Evolutionary conservation across 257 asterid species (phyloP).

Genomic region (Jacaranda copaia): DNA sequence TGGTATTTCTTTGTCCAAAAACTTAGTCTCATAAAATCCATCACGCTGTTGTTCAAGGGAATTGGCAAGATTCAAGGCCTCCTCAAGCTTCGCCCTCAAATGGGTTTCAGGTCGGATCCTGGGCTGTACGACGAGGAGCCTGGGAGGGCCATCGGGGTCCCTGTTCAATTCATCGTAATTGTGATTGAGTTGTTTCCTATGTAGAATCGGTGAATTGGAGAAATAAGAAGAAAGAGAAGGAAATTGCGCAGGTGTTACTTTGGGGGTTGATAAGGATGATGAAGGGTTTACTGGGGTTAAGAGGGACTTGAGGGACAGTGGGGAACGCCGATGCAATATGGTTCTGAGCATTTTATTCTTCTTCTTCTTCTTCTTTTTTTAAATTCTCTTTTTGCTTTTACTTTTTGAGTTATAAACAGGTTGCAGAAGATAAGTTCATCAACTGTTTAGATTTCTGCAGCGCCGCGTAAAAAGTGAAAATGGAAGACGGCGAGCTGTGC

Average conservation of each 20-base stretch:
- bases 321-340: constrained; percentile 34
- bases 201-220: constrained; percentile 46
- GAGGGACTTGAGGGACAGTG: constrained; percentile 30
- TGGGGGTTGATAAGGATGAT: constrained; percentile 16
- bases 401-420: neutral
- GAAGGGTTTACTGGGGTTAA: constrained; percentile 39
- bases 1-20: constrained; percentile 65
- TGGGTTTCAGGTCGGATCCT: constrained; percentile 74
- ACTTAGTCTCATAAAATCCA: constrained; percentile 64
- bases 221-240: constrained; percentile 38
- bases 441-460: neutral
- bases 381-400: neutral
- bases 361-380: neutral
- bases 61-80: constrained; percentile 84
- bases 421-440: constrained; percentile 4
- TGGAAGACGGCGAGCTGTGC: constrained; percentile 16
- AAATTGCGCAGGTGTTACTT: constrained; percentile 9
- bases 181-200: constrained; percentile 37
- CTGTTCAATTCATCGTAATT: constrained; percentile 48
- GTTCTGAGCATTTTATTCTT: constrained; percentile 42
- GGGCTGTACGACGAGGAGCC: constrained; percentile 88
- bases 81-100: constrained; percentile 73
- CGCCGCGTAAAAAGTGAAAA: constrained; percentile 11
- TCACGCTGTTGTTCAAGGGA: constrained; percentile 91
- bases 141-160: constrained; percentile 66